Evolutionary conservation across 2,329 filamentous ascomycete species (phyloP).

Genomic region (Aspergillus intermedius): DNA sequence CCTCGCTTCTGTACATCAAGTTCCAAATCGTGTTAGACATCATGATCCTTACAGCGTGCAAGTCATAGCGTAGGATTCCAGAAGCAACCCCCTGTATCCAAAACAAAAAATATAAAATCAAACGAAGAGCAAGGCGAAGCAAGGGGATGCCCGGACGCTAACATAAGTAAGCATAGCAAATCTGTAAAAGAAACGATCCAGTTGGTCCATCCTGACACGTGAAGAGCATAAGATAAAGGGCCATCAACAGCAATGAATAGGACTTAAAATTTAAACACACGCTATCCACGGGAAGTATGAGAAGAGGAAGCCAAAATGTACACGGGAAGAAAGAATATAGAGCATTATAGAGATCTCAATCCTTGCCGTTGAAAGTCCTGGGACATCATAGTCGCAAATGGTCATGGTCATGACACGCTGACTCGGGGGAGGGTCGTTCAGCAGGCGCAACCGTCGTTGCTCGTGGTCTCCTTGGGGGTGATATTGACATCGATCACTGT

Average conservation of each 20-base stretch:
- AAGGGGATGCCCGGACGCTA: background rate
- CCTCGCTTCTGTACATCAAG: background rate
- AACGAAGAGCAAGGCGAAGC: slow-evolving; percentile 1
- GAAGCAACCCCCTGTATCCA: background rate
- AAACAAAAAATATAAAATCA: slow-evolving; percentile 1
- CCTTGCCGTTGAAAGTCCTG: slow-evolving; percentile 19
- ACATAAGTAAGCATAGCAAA: too few relatives aligned
- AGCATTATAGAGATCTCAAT: slow-evolving; percentile 32
- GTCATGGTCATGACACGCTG: slow-evolving; percentile 6
- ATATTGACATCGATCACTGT: slow-evolving; percentile 94
- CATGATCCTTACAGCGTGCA: background rate
- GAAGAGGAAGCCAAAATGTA: slow-evolving; percentile 29
- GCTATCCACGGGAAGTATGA: slow-evolving; percentile 27
- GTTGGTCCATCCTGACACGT: background rate
- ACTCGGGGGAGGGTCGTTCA: slow-evolving; percentile 26
- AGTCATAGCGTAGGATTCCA: background rate
- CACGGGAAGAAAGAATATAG: slow-evolving; percentile 26
- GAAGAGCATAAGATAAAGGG: background rate
- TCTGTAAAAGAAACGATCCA: too few relatives aligned
- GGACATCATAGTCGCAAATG: slow-evolving; percentile 5
- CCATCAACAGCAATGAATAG: background rate
- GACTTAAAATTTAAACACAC: slow-evolving; percentile 21
- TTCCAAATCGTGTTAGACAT: too few relatives aligned
- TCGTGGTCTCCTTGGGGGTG: slow-evolving; percentile 58
- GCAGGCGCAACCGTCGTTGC: slow-evolving; percentile 69